These are phyloP conservation scores for Senna tora DNA, from an alignment of 306 rosid genomes.

Conservation along the genomic window DNA sequence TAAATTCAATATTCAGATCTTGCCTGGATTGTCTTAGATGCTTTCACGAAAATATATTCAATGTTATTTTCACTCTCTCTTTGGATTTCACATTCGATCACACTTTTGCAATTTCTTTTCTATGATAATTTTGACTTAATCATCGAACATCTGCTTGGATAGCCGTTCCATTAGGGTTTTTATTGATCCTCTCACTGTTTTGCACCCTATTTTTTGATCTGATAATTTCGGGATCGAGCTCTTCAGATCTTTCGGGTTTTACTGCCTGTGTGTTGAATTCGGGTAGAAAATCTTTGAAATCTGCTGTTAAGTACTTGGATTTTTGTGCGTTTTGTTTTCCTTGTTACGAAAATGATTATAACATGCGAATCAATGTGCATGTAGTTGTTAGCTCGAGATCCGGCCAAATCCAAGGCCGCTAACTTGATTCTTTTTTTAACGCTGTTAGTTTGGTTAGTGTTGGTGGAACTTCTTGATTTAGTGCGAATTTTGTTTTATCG, in stretches of 20 bases:
- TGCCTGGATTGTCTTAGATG: background rate
- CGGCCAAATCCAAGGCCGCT: conserved; percentile 35
- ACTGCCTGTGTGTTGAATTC: background rate
- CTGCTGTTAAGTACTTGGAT: conserved; percentile 11
- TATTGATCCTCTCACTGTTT: background rate
- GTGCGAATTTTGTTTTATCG: background rate
- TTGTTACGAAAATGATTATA: conserved; percentile 15
- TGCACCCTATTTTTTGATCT: conserved; percentile 35
- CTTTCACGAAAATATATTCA: background rate
- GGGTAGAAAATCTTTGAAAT: background rate
- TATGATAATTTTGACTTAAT: background rate
- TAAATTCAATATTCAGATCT: conserved; percentile 46
- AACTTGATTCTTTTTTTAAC: background rate
- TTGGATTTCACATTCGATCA: background rate
- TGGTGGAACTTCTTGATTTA: background rate
- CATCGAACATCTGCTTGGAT: background rate
- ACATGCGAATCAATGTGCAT: conserved; percentile 23
- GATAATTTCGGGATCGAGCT: conserved; percentile 25
- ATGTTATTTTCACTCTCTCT: background rate
- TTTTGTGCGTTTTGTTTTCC: conserved; percentile 28
- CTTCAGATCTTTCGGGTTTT: conserved; percentile 46
- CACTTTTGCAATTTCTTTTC: background rate
- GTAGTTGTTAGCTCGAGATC: conserved; percentile 45
- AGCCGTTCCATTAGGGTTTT: background rate
- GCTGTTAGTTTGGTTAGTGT: conserved; percentile 1